Conservation (phyloP, 352 stramenopile genomes). For the Thraustochytrium striatum region DNA sequence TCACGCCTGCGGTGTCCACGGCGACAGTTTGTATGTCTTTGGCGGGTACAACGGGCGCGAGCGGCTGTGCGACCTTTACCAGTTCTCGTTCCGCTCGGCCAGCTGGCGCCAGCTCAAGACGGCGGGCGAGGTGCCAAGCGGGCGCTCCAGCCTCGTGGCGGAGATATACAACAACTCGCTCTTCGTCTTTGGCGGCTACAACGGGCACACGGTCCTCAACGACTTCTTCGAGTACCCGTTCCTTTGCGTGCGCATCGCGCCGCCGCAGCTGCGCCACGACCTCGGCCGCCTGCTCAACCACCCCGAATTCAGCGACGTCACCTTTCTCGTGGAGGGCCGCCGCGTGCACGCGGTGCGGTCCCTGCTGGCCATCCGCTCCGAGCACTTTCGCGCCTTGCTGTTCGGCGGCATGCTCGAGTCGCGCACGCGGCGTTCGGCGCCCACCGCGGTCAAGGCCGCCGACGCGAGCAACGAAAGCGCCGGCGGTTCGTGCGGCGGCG, state of each 20-base stretch:
- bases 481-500: no score
- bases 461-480: slow-evolving; percentile 57
- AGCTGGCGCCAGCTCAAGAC: slow-evolving; percentile 41
- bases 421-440: slow-evolving; percentile 16
- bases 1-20: slow-evolving; percentile 64
- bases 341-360: slow-evolving; percentile 61
- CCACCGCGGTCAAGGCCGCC: slow-evolving; percentile 49
- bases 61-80: slow-evolving; percentile 68
- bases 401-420: slow-evolving; percentile 65
- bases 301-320: slow-evolving; percentile 62
- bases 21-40: slow-evolving; percentile 58
- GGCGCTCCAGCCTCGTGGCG: slow-evolving; percentile 64
- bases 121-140: slow-evolving; percentile 60
- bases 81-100: slow-evolving; percentile 60
- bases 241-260: slow-evolving; percentile 60
- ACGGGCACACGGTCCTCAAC: slow-evolving; percentile 67
- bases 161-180: slow-evolving; percentile 67
- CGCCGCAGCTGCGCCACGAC: slow-evolving; percentile 32
- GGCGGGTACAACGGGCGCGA: slow-evolving; percentile 66
- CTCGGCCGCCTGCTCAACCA: slow-evolving; percentile 59
- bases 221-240: slow-evolving; percentile 72
- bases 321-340: slow-evolving; percentile 66
- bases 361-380: slow-evolving; percentile 62
- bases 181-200: slow-evolving; percentile 69
- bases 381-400: slow-evolving; percentile 69